A percentile compares a stretch with the other conserved stretches of the same genome.
phyloP scores from a whole-genome alignment of 2,329 filamentous ascomycete species.

The Hirsutella thompsonii region DNA sequence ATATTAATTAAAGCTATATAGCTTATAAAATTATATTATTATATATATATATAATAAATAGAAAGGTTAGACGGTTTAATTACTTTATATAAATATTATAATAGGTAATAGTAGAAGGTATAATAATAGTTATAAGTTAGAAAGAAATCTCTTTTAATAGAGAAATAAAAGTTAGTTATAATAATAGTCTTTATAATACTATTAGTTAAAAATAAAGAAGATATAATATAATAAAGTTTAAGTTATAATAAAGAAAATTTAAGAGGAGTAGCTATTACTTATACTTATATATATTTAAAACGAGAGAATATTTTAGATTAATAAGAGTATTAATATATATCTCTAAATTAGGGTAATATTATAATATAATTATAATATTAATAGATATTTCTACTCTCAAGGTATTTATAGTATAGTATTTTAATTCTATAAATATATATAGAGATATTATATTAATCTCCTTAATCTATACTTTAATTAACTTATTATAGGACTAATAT shows the following conservation, averaged over 20 bases:
- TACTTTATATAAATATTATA: no score
- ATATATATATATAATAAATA: neutral
- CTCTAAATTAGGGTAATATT: neutral
- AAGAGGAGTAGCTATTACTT: neutral
- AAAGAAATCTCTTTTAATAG: neutral
- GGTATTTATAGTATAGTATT: no score
- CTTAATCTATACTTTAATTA: neutral
- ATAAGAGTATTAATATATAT: neutral
- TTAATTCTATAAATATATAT: neutral
- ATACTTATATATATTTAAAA: neutral
- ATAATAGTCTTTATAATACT: neutral
- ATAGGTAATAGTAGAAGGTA: neutral
- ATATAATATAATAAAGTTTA: neutral
- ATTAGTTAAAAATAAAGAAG: neutral
- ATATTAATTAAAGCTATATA: neutral
- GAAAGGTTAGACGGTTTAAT: neutral
- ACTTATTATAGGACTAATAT: neutral
- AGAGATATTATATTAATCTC: neutral
- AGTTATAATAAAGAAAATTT: neutral
- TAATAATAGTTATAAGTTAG: neutral
- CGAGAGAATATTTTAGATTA: neutral
- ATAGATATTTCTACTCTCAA: neutral
- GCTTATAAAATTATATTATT: neutral
- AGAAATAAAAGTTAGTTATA: neutral
- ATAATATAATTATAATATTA: neutral